Evolutionary conservation across 352 stramenopile species (phyloP), one percentile per base, ranked within the genome.

Genomic region (Pythium brachiatum): DNA sequence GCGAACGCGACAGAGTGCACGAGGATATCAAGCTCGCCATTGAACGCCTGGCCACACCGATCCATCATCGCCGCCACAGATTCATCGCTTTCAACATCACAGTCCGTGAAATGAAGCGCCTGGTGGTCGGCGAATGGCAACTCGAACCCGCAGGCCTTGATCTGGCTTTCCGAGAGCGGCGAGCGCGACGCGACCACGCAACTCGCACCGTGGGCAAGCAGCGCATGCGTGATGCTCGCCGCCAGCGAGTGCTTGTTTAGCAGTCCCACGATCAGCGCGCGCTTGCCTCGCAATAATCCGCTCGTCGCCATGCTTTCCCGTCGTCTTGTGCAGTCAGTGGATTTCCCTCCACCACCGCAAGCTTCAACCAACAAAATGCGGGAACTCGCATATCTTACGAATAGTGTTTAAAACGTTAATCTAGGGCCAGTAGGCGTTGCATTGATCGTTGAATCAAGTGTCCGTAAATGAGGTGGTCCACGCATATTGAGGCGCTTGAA

Each of bases 1-100:
- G 89, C 91, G 69, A 94, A 96, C 16, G 92, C 92, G 11, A 97
- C 81, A n/a, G 85, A 95, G 72, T 98, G 92, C 59, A 97, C 82
- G 8, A 97, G 62, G 54, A 94, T 85, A 62, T 97, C 79, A 26
- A 98, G 60, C 46, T 78, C 48, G 5, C 81, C 79, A n/a, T 74
- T 67, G 26, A 83, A 90, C n/a, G 69, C 60, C 7, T 72, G 56
- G 8, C 41, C 60, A 47, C 73, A 90, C 36, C 44, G 51, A 23
- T 69, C 58, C 62, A 92, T 77, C 15, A 94, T 70, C 9, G 70
- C 34, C 0, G 71, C 69, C 18, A 96, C 69, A 52, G 75, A 89
- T 20, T 57, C 60, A 26, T 92, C 82, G 31, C 60, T 69, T 46
- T 87, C 70, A 0, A 97, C 83, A 69, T 98, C 79, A 66, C 90